phyloP scores from a whole-genome alignment of 768 basidiomycete genomes.

The Suillus occidentalis region DNA sequence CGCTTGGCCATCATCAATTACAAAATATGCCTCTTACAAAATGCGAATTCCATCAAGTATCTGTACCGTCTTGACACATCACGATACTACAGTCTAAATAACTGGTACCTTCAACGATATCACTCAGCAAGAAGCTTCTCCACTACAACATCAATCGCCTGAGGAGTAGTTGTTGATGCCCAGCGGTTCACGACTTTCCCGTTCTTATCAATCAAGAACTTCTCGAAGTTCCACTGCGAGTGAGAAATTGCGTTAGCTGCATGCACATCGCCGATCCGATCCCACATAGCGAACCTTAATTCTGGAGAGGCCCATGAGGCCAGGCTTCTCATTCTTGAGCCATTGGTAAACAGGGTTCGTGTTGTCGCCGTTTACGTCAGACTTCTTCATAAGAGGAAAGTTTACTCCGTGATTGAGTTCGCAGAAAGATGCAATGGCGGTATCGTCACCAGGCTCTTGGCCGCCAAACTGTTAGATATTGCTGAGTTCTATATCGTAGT shows the following conservation, averaged over 20 bases:
- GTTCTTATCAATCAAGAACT: conserved; percentile 73
- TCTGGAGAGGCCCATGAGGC: conserved; percentile 64
- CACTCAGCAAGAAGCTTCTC: conserved; percentile 53
- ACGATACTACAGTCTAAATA: background rate
- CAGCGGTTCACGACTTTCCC: conserved; percentile 58
- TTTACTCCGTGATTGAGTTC: conserved; percentile 82
- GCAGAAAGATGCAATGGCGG: conserved; percentile 74
- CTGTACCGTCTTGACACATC: background rate
- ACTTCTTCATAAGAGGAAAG: conserved; percentile 91
- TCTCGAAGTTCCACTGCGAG: conserved; percentile 85
- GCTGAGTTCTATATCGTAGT: background rate
- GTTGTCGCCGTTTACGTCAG: conserved; percentile 86
- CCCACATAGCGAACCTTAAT: background rate
- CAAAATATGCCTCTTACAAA: background rate
- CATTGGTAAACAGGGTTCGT: conserved; percentile 84
- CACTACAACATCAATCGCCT: conserved; percentile 60
- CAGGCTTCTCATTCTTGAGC: conserved; percentile 79
- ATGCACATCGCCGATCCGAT: conserved; percentile 34
- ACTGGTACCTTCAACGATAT: conserved; percentile 2
- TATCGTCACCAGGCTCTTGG: conserved; percentile 84
- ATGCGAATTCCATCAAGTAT: background rate
- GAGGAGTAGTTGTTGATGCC: conserved; percentile 74
- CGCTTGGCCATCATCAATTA: background rate
- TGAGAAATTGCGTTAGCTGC: background rate
- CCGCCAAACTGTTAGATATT: conserved; percentile 60